phyloP scores from a whole-genome alignment of 768 basidiomycete genomes.

The Crassisporium funariophilum region DNA sequence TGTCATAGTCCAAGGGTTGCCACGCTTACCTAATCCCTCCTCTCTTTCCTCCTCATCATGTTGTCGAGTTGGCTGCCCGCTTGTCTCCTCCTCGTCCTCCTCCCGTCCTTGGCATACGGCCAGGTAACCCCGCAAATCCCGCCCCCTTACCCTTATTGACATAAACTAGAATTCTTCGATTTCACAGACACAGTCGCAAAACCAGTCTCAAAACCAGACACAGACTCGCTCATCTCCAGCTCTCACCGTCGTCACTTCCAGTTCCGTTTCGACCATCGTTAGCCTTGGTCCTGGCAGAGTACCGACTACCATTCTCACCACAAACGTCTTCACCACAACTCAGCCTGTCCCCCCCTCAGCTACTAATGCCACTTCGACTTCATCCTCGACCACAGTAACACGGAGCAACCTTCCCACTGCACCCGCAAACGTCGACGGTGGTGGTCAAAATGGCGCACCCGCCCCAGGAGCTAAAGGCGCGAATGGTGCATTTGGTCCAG shows the following conservation, averaged over 20 bases:
- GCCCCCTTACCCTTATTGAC: conserved; percentile 2
- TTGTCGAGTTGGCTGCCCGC: conserved; percentile 25
- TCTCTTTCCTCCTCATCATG: conserved; percentile 25
- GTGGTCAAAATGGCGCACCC: conserved; percentile 60
- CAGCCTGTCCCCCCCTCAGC: conserved; percentile 24
- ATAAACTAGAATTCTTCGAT: conserved; percentile 4
- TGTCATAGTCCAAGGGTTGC: conserved; percentile 19
- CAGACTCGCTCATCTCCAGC: conserved; percentile 17
- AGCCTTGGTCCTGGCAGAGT: conserved; percentile 43
- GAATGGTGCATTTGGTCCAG: conserved; percentile 65
- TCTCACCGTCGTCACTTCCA: conserved; percentile 42
- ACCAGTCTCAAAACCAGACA: neutral
- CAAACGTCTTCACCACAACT: conserved; percentile 51
- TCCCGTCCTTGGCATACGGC: conserved; percentile 43
- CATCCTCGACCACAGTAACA: conserved; percentile 38
- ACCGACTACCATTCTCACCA: conserved; percentile 39
- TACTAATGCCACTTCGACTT: conserved; percentile 21
- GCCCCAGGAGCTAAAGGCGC: conserved; percentile 52
- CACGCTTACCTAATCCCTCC: conserved; percentile 30
- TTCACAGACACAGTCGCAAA: neutral
- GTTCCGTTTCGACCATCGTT: conserved; percentile 38
- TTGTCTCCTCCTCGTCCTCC: conserved; percentile 35
- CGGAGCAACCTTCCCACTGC: conserved; percentile 59
- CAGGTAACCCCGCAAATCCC: conserved; percentile 34
- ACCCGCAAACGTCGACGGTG: conserved; percentile 53